phyloP scores from a whole-genome alignment of 441 rosid genomes.

The Mallotus repandus region DNA sequence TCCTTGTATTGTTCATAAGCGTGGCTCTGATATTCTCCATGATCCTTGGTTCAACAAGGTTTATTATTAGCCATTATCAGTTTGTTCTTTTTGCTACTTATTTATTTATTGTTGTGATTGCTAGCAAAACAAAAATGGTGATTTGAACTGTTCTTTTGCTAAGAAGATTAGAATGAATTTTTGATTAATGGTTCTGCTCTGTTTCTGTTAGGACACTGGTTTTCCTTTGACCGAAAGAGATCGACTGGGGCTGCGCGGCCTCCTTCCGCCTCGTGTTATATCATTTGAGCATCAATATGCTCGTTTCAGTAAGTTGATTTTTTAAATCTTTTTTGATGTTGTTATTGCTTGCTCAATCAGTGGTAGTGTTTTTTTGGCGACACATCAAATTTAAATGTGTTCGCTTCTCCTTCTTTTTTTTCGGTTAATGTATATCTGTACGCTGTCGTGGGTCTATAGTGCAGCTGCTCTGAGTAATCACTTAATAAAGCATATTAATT shows the following conservation, averaged over 20 bases:
- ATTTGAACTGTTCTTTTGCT: not conserved
- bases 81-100: not conserved
- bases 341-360: not conserved
- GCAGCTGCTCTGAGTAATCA: not conserved
- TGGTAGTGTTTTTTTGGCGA: not conserved
- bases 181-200: not conserved
- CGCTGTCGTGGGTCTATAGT: not conserved
- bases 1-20: conserved; percentile 90
- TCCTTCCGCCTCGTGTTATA: conserved; percentile 95
- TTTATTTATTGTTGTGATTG: not conserved
- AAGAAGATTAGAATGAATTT: not conserved
- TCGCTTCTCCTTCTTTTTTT: no score
- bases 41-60: conserved; percentile 99
- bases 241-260: conserved; percentile 88
- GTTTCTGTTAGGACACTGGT: conserved; percentile 73
- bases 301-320: conserved; percentile 78
- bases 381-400: not conserved
- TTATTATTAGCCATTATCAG: not conserved
- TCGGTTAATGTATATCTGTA: not conserved
- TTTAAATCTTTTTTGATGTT: not conserved
- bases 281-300: conserved; percentile 89
- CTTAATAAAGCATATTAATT: no score
- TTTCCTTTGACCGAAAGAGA: conserved; percentile 95
- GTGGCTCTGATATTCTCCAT: conserved; percentile 97
- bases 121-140: no score